A percentile compares a stretch with the other conserved stretches of the same genome.
Evolutionary conservation across 345 rosid genomes (phyloP).

Genomic region (Raphanus sativus): DNA sequence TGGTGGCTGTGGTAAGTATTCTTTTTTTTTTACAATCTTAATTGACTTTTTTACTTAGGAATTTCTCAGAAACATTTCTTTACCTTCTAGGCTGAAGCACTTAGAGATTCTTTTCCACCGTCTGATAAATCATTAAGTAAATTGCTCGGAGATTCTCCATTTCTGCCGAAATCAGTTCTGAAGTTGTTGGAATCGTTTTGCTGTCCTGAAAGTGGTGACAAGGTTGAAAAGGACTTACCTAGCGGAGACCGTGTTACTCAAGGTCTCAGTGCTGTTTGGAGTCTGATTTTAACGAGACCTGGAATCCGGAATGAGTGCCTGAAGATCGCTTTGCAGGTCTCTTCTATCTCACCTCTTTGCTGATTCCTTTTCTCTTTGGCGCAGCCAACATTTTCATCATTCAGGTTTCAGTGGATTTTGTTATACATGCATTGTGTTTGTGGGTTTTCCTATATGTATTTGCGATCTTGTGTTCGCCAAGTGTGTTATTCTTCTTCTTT

Average conservation of each 20-base stretch:
- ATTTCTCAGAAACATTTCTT: conserved; percentile 18
- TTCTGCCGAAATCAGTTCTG: conserved; percentile 77
- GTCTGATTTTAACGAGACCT: conserved; percentile 81
- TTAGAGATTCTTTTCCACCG: conserved; percentile 92
- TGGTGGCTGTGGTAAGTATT: conserved; percentile 73
- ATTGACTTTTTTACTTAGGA: conserved; percentile 12
- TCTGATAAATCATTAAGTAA: conserved; percentile 94
- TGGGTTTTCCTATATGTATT: neutral
- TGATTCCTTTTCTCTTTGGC: conserved; percentile 13
- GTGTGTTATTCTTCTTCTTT: conserved; percentile 10
- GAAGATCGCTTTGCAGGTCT: conserved; percentile 93
- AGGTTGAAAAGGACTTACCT: conserved; percentile 62
- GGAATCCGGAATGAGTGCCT: conserved; percentile 80
- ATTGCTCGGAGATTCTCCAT: conserved; percentile 93
- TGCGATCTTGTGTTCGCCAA: neutral
- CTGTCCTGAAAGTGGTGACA: conserved; percentile 63
- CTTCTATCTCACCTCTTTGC: conserved; percentile 14
- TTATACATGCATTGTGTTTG: conserved; percentile 13
- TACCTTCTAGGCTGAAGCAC: conserved; percentile 77
- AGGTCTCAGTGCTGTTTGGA: conserved; percentile 96
- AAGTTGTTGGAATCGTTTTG: conserved; percentile 81
- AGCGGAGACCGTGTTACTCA: conserved; percentile 94
- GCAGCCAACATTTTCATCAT: conserved; percentile 6
- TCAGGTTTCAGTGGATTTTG: neutral
- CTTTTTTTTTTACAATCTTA: neutral